Conservation (phyloP, 78 protist species). For the Dictyostelium firmibasis region DNA sequence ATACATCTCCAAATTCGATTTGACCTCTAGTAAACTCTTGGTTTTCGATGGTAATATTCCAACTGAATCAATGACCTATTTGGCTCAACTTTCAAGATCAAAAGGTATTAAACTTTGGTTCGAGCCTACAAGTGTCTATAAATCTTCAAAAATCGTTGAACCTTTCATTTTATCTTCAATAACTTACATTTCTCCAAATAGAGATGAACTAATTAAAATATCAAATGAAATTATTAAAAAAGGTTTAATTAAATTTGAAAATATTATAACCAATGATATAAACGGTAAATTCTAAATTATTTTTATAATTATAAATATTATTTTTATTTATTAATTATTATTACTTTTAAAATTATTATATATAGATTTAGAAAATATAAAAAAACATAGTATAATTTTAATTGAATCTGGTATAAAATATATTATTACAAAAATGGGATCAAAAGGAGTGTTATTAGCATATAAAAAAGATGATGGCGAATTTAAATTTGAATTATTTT, state of each 20-base stretch:
- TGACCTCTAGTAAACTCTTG: not conserved
- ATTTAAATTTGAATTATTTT: not conserved
- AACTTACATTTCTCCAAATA: conserved; percentile 43
- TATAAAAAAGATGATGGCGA: not conserved
- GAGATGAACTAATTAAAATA: conserved; percentile 39
- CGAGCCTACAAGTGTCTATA: conserved; percentile 66
- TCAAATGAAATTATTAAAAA: not conserved
- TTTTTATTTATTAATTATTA: not conserved
- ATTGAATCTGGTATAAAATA: conserved; percentile 25
- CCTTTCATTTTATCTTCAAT: not conserved
- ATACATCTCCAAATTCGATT: not conserved
- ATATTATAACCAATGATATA: not conserved
- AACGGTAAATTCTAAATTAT: not conserved
- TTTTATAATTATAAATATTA: not conserved
- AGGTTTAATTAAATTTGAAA: not conserved
- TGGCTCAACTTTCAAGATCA: not conserved
- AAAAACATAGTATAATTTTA: conserved; percentile 7
- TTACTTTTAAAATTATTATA: not conserved
- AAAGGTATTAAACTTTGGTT: conserved; percentile 16
- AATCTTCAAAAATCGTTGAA: conserved; percentile 9
- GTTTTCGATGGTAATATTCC: conserved; percentile 77
- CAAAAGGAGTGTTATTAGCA: conserved; percentile 23
- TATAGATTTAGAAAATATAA: not conserved
- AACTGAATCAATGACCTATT: conserved; percentile 37
- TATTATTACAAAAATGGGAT: conserved; percentile 15